Conservation (phyloP, 805 yeast species). For the Metschnikowia rubicola region DNA sequence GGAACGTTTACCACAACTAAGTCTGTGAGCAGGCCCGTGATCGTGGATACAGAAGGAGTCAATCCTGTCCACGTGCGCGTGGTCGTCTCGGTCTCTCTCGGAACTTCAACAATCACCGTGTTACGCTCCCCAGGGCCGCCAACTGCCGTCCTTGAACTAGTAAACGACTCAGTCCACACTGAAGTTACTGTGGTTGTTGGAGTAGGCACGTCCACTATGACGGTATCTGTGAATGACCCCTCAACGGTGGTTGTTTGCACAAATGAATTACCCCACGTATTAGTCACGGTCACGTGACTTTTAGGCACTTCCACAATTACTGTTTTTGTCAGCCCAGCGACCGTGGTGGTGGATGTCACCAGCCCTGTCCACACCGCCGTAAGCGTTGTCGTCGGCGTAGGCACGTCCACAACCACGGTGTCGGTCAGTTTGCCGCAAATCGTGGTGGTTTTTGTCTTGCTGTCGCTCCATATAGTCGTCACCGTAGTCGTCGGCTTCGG, state of each 20-base stretch:
- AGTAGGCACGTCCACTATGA: conserved; percentile 12
- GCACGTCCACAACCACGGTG: conserved; percentile 13
- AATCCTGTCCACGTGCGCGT: conserved; percentile 9
- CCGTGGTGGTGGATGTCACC: conserved; percentile 9
- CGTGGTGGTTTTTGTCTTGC: neutral
- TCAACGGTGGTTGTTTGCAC: conserved; percentile 1
- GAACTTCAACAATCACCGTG: conserved; percentile 13
- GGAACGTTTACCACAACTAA: conserved; percentile 16
- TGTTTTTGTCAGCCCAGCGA: conserved; percentile 18
- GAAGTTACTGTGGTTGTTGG: conserved; percentile 3
- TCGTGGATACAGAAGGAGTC: neutral
- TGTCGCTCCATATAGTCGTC: neutral
- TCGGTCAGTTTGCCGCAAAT: neutral
- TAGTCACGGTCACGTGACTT: neutral
- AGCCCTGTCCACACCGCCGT: conserved; percentile 14
- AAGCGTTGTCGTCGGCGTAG: conserved; percentile 7
- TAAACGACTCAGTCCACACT: conserved; percentile 7
- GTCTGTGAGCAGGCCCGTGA: neutral
- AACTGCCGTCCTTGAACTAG: neutral
- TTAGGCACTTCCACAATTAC: conserved; percentile 14
- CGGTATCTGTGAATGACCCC: conserved; percentile 5
- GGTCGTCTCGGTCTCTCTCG: conserved; percentile 4
- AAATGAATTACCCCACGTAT: neutral
- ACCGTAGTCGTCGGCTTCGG: neutral
- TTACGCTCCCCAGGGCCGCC: conserved; percentile 5